A percentile compares a stretch with the other conserved stretches of the same genome.
Evolutionary conservation across 2,329 filamentous ascomycete species (phyloP).

Genomic region (Pyricularia grisea): DNA sequence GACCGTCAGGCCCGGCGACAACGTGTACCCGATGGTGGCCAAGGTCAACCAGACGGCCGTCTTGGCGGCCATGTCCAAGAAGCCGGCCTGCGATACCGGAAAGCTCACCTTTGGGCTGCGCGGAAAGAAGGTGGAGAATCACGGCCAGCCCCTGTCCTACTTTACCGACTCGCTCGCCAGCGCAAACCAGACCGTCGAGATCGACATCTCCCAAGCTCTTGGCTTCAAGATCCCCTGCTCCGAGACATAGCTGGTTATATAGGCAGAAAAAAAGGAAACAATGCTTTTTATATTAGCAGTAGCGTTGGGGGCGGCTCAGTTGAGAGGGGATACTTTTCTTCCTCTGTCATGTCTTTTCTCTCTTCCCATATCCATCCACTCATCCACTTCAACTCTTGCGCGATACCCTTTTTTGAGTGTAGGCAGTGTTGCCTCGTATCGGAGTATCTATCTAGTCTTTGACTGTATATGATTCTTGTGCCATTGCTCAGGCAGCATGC

Average conservation of each 20-base stretch:
- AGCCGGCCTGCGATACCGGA: conserved; percentile 43
- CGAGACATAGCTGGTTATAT: background rate
- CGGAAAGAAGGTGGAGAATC: conserved; percentile 40
- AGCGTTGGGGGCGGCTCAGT: background rate
- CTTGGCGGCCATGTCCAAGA: conserved; percentile 28
- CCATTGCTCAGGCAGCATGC: background rate
- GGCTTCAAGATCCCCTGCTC: conserved; percentile 10
- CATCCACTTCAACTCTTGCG: background rate
- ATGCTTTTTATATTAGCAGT: background rate
- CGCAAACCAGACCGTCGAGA: conserved; percentile 38
- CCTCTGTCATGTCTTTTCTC: background rate
- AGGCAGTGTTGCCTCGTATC: background rate
- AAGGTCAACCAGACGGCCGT: conserved; percentile 40
- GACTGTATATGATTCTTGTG: background rate
- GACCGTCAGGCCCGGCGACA: conserved; percentile 47
- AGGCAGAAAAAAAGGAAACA: background rate
- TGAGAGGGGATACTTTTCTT: background rate
- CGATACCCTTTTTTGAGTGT: background rate
- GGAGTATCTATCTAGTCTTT: background rate
- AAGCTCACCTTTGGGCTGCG: conserved; percentile 44
- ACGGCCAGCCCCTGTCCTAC: conserved; percentile 44
- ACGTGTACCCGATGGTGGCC: conserved; percentile 44
- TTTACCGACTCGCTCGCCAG: conserved; percentile 44
- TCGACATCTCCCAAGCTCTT: conserved; percentile 40
- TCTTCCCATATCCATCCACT: background rate